phyloP scores from a whole-genome alignment of 179 eudicot genomes.

The Spergularia azorica region DNA sequence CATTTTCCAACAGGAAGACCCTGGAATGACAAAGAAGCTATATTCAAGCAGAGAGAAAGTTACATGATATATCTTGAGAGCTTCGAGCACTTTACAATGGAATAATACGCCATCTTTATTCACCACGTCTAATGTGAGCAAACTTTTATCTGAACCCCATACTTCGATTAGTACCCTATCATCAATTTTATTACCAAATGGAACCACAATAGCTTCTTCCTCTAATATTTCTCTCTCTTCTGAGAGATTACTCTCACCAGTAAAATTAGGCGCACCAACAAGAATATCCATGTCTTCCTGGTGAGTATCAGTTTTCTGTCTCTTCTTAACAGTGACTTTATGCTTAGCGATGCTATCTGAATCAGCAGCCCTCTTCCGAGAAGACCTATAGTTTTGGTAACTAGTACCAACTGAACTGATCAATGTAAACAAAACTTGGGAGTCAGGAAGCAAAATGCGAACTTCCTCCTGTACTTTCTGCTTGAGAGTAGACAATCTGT shows the following conservation, averaged over 20 bases:
- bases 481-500: conserved; percentile 54
- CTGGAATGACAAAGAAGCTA: conserved; percentile 5
- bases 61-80: conserved; percentile 75
- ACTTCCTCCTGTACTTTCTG: conserved; percentile 67
- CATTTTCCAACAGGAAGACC: neutral
- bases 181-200: conserved; percentile 36
- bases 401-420: conserved; percentile 56
- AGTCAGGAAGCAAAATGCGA: conserved; percentile 79
- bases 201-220: conserved; percentile 26
- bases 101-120: conserved; percentile 56
- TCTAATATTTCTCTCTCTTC: conserved; percentile 33
- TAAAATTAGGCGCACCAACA: conserved; percentile 62
- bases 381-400: conserved; percentile 40
- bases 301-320: conserved; percentile 39
- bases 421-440: conserved; percentile 76
- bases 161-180: conserved; percentile 38
- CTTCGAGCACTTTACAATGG: conserved; percentile 71
- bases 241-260: conserved; percentile 30
- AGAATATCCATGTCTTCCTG: conserved; percentile 68
- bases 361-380: conserved; percentile 57
- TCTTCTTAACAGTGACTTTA: conserved; percentile 39
- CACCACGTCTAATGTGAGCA: conserved; percentile 24
- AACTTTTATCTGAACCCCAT: conserved; percentile 57
- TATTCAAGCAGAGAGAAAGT: conserved; percentile 30
- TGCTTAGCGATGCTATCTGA: conserved; percentile 30